A percentile compares a stretch with the other conserved stretches of the same genome.
Conservation (phyloP, 2,329 filamentous ascomycete species). For the Scedosporium dehoogii region DNA sequence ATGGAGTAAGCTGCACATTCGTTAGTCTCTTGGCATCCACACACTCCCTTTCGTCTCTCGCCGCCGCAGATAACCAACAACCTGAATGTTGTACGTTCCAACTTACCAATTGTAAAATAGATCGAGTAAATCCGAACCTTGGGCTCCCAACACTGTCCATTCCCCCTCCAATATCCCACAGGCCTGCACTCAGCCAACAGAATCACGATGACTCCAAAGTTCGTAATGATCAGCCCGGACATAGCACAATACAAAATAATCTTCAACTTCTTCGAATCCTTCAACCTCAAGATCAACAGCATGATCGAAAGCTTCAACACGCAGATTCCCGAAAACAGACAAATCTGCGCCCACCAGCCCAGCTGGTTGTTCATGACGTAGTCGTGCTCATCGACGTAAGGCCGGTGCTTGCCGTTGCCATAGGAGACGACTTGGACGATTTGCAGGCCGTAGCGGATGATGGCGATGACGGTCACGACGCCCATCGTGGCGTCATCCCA, state of each 20-base stretch:
- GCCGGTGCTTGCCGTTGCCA: slow-evolving; percentile 28
- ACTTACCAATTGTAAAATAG: slow-evolving; percentile 20
- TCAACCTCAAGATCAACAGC: slow-evolving; percentile 29
- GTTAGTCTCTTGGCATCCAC: not conserved
- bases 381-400: slow-evolving; percentile 20
- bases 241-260: slow-evolving; percentile 22
- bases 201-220: slow-evolving; percentile 20
- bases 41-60: no score
- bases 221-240: slow-evolving; percentile 20
- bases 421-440: slow-evolving; percentile 18
- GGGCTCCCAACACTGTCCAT: slow-evolving; percentile 20
- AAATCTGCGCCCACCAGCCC: slow-evolving; percentile 28
- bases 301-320: slow-evolving; percentile 31
- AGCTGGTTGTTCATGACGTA: slow-evolving; percentile 26
- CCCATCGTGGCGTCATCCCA: slow-evolving; percentile 28
- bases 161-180: slow-evolving; percentile 21
- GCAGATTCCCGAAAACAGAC: slow-evolving; percentile 28
- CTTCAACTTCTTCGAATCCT: slow-evolving; percentile 21
- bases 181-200: slow-evolving; percentile 22
- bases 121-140: slow-evolving; percentile 22
- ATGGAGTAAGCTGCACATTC: slow-evolving; percentile 15
- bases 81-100: not conserved
- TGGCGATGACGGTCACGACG: slow-evolving; percentile 18
- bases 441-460: slow-evolving; percentile 21
- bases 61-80: no score